Percentiles rank a stretch among this genome's conserved stretches.
Evolutionary conservation across 2,329 filamentous ascomycete genomes (phyloP).

Genomic region (Venturia aucupariae): DNA sequence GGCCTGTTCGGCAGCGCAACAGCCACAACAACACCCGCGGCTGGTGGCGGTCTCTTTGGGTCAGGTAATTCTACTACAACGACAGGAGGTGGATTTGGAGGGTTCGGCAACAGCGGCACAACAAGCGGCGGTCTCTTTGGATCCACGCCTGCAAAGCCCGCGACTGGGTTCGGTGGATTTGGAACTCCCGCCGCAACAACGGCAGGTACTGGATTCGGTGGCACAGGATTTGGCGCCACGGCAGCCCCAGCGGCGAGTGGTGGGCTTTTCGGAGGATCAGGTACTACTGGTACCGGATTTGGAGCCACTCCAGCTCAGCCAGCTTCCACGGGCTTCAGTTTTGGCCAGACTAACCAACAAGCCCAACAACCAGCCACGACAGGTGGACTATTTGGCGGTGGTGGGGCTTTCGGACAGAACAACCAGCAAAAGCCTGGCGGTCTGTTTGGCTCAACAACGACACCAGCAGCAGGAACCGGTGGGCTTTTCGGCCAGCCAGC

Average conservation of each 20-base stretch:
- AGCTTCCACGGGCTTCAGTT: constrained; percentile 33
- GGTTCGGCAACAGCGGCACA: constrained; percentile 5
- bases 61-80: constrained; percentile 11
- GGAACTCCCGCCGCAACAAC: constrained; percentile 14
- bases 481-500: constrained; percentile 31
- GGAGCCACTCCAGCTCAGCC: constrained; percentile 17
- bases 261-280: constrained; percentile 22
- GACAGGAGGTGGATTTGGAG: constrained; percentile 16
- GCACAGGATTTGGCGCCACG: constrained; percentile 30
- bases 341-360: constrained; percentile 28
- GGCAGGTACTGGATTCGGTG: constrained; percentile 3
- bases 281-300: constrained; percentile 16
- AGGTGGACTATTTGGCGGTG: constrained; percentile 28
- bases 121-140: constrained; percentile 13
- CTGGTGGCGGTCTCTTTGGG: constrained; percentile 27
- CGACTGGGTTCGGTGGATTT: constrained; percentile 10
- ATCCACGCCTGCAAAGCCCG: constrained; percentile 9
- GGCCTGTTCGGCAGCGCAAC: constrained; percentile 21
- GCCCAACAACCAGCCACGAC: constrained; percentile 29
- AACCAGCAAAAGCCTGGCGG: constrained; percentile 20
- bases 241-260: constrained; percentile 19
- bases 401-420: constrained; percentile 42
- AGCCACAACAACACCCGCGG: constrained; percentile 20
- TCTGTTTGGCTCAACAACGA: constrained; percentile 23
- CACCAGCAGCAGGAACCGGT: constrained; percentile 21